These are phyloP conservation scores for Hypoxylon fragiforme DNA, from an alignment of 495 filamentous ascomycete species.

Conservation along the genomic window DNA sequence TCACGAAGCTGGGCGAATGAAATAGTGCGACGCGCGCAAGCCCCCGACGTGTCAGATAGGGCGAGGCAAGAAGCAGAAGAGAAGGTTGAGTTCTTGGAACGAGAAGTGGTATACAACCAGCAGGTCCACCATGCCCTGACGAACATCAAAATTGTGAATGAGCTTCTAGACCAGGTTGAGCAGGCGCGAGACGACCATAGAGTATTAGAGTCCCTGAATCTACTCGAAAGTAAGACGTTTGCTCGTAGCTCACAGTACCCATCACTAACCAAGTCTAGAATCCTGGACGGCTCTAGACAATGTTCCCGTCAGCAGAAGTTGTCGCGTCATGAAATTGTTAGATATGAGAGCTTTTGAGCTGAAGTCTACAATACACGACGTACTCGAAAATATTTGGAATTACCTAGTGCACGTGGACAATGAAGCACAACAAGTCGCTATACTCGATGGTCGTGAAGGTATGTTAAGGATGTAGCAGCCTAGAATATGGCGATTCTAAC, in stretches of 20 bases:
- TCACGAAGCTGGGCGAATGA: conserved; percentile 71
- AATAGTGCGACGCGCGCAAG: conserved; percentile 72
- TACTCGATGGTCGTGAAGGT: conserved; percentile 52
- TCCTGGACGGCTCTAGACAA: conserved; percentile 51
- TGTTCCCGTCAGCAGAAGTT: conserved; percentile 50
- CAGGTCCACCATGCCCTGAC: conserved; percentile 65
- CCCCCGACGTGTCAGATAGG: conserved; percentile 60
- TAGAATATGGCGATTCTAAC: conserved; percentile 27
- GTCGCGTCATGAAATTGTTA: conserved; percentile 51
- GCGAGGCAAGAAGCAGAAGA: conserved; percentile 66
- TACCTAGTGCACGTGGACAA: conserved; percentile 60
- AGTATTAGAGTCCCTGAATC: conserved; percentile 54
- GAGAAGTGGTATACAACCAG: conserved; percentile 76
- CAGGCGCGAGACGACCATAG: conserved; percentile 48
- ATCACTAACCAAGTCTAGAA: conserved; percentile 32
- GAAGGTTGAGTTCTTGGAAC: conserved; percentile 71
- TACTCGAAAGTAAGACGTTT: conserved; percentile 51
- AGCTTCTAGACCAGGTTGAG: conserved; percentile 56
- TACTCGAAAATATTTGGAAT: conserved; percentile 60
- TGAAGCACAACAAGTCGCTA: conserved; percentile 50
- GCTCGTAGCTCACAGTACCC: not conserved
- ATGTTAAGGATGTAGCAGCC: not conserved
- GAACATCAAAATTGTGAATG: conserved; percentile 58
- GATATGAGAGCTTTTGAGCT: conserved; percentile 56
- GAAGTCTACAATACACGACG: conserved; percentile 58